These are phyloP conservation scores for Berkeleyomyces basicola DNA, from an alignment of 2,329 filamentous ascomycete genomes.

Conservation along the genomic window DNA sequence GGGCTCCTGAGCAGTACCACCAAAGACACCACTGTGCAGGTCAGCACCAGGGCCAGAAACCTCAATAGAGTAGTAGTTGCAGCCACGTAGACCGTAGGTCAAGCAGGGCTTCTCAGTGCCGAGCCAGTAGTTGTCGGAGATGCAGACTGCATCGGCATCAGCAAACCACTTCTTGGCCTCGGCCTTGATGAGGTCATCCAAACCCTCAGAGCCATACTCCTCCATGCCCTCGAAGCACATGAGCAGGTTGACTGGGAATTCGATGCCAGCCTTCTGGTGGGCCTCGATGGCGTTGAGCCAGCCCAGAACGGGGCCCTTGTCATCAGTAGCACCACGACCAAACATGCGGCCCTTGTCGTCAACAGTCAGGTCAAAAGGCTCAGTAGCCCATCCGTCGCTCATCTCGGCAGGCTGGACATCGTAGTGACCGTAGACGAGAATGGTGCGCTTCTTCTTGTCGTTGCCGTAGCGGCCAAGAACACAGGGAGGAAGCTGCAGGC, in stretches of 20 bases:
- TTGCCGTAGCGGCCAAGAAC: constrained; percentile 83
- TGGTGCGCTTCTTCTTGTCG: constrained; percentile 83
- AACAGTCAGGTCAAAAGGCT: constrained; percentile 77
- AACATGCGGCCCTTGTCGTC: constrained; percentile 92
- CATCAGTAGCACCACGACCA: constrained; percentile 86
- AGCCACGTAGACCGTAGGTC: constrained; percentile 90
- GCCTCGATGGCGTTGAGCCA: constrained; percentile 98
- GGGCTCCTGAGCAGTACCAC: constrained; percentile 88
- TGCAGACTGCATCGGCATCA: constrained; percentile 90
- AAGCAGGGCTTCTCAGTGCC: constrained; percentile 96
- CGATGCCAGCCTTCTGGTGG: constrained; percentile 84
- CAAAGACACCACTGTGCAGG: constrained; percentile 92
- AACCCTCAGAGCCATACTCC: constrained; percentile 90
- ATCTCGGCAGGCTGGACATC: constrained; percentile 91
- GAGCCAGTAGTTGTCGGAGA: constrained; percentile 99
- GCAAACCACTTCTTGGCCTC: constrained; percentile 93
- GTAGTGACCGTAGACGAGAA: constrained; percentile 96
- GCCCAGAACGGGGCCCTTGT: constrained; percentile 92
- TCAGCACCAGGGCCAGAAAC: constrained; percentile 84
- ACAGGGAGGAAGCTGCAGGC: constrained; percentile 82
- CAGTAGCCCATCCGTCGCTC: constrained; percentile 88
- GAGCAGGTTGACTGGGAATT: constrained; percentile 91
- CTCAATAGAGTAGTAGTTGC: constrained; percentile 93
- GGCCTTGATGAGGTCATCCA: constrained; percentile 83
- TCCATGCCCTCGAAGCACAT: constrained; percentile 99